Evolutionary conservation across 2,329 filamentous ascomycete species (phyloP), one percentile per base, ranked within the genome.

Genomic region (Phialophora tarda): DNA sequence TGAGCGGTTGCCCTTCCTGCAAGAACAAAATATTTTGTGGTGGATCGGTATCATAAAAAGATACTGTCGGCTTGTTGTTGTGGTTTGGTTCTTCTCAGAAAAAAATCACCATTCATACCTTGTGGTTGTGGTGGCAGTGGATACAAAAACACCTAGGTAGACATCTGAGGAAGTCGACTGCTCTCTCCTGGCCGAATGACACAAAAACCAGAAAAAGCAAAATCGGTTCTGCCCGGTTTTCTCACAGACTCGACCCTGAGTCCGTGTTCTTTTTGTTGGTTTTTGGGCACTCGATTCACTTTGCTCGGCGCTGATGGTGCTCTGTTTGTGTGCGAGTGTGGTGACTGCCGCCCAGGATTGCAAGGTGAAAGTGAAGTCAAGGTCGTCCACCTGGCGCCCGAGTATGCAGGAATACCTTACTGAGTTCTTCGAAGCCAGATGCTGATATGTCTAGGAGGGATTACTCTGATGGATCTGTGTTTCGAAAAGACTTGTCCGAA

Each of bases 121-220:
- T 51, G 21, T 51, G 48, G 48, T 51, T 51, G 3, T 26, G 23
- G 48, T 51, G 24, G 48, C 47, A 4, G 5, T 41, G 38, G 14
- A 41, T 41, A 7, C 34, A 41, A 41, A 41, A 41, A 30, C 14
- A 44, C 10, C 48, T 14, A 26, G 48, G 24, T 51, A 51, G 48
- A 44, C 38, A n/a, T 44, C n/a, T n/a, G 24, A 26, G 12, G 21
- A 26, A 28, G 48, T 44, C 38, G 11, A 51, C 24, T 12, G 48
- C 17, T 28, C 48, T 4, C 48, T 28, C 21, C 21, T 10, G 10
- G 48, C 2, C 48, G 48, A n/a, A 51, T 51, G 48, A 51, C 23
- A 51, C 48, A 12, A 51, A 50, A 41, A 21, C 48, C 21, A 51
- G 14, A 26, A 51, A 51, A 51, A 51, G 21, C 24, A 51, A n/a